phyloP scores from a whole-genome alignment of 2,329 filamentous ascomycete genomes.

The Parascedosporium putredinis region DNA sequence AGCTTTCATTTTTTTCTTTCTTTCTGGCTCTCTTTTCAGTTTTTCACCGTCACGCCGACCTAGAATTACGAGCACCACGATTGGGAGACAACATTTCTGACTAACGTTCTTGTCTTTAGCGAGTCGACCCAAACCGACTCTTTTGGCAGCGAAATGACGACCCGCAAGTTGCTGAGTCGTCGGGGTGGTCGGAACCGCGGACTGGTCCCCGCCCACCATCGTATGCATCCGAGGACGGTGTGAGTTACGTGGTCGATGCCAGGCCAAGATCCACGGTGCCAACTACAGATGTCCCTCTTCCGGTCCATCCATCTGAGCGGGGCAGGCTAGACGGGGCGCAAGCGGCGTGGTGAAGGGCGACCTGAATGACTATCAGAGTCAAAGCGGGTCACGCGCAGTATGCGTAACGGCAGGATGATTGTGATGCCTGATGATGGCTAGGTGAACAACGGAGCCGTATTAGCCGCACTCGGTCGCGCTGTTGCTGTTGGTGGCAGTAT shows the following conservation, averaged over 20 bases:
- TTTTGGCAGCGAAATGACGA: constrained; percentile 63
- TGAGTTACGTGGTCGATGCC: constrained; percentile 61
- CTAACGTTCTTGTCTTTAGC: no score
- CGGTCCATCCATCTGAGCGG: constrained; percentile 37
- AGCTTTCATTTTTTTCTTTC: neutral
- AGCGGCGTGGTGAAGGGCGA: neutral
- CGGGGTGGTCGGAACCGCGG: constrained; percentile 16
- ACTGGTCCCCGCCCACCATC: constrained; percentile 52
- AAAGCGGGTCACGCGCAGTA: no score
- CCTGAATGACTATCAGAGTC: neutral
- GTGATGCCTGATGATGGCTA: no score
- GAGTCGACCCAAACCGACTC: constrained; percentile 69
- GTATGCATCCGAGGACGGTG: constrained; percentile 65
- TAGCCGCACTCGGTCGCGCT: no score
- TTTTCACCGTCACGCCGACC: neutral
- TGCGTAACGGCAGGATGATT: no score
- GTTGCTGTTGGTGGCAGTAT: no score
- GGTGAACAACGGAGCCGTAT: no score
- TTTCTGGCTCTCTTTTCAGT: neutral
- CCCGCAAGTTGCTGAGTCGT: constrained; percentile 16
- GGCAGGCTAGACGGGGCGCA: constrained; percentile 15
- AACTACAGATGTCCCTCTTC: constrained; percentile 30
- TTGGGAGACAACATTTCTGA: constrained; percentile 26
- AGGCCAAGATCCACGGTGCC: constrained; percentile 47
- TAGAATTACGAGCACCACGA: neutral